Conservation (phyloP, 31 red algal species). For the Endocladia muricata region DNA sequence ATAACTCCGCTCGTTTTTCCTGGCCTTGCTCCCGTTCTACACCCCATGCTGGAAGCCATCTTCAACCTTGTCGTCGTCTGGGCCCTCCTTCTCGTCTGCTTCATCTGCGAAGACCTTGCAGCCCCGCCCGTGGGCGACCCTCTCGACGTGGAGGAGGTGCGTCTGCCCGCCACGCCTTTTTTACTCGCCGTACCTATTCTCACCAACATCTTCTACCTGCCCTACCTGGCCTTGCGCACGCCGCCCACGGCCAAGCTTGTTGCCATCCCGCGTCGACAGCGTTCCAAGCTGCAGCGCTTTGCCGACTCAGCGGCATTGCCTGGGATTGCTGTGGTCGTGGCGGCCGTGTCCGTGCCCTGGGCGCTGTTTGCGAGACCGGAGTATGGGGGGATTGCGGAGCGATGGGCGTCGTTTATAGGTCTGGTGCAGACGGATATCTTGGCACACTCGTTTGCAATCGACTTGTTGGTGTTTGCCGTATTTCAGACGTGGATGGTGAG, state of each 20-base stretch:
- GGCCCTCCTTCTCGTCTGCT: conserved; percentile 53
- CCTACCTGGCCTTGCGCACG: conserved; percentile 59
- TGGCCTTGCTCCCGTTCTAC: conserved; percentile 24
- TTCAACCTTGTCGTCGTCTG: conserved; percentile 67
- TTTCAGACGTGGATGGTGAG: conserved; percentile 71
- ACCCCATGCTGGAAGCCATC: conserved; percentile 60
- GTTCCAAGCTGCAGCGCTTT: conserved; percentile 21
- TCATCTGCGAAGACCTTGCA: conserved; percentile 50
- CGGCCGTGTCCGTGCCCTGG: conserved; percentile 16
- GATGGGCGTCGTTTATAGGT: conserved; percentile 10
- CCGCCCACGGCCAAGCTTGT: conserved; percentile 15
- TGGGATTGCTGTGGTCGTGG: background rate
- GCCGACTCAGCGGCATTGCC: conserved; percentile 51
- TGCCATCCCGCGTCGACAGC: background rate
- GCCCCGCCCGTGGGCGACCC: background rate
- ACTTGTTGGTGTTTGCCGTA: conserved; percentile 42
- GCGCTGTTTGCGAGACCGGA: conserved; percentile 43
- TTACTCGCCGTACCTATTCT: conserved; percentile 50
- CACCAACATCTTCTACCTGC: conserved; percentile 72
- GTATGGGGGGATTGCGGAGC: conserved; percentile 18
- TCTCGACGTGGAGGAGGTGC: too few species aligned
- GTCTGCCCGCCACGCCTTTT: conserved; percentile 12
- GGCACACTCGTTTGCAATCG: conserved; percentile 63
- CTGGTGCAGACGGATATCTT: conserved; percentile 46
- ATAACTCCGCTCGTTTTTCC: conserved; percentile 49